Percentiles rank a stretch among this genome's conserved stretches.
Conservation (phyloP, 2,329 filamentous ascomycete species). For the Hypoxylon sp. region DNA sequence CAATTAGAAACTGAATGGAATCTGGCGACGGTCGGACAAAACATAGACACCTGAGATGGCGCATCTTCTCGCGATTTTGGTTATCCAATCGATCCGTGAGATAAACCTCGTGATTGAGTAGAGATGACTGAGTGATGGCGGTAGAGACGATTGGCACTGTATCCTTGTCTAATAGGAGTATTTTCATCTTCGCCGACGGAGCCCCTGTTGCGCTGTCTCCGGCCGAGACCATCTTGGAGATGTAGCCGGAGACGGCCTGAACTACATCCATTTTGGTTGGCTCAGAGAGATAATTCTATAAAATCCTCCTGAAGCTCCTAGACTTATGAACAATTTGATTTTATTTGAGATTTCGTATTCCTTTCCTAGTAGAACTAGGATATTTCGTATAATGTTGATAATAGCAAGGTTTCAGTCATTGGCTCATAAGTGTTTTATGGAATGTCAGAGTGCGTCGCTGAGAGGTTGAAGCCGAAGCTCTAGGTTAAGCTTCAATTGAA, state of each 20-base stretch:
- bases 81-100: slow-evolving; percentile 97
- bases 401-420: neutral
- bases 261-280: slow-evolving; percentile 86
- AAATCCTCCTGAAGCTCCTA: neutral
- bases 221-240: slow-evolving; percentile 93
- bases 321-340: slow-evolving; percentile 2
- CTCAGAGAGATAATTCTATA: slow-evolving; percentile 27
- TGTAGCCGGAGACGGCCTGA: slow-evolving; percentile 92
- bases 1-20: slow-evolving; percentile 93
- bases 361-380: neutral
- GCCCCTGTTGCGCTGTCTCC: slow-evolving; percentile 79
- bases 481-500: slow-evolving; percentile 25
- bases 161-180: slow-evolving; percentile 91
- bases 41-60: slow-evolving; percentile 92
- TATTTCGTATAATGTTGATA: neutral
- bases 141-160: slow-evolving; percentile 95
- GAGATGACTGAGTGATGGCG: slow-evolving; percentile 92
- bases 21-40: slow-evolving; percentile 93
- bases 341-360: neutral
- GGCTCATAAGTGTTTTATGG: slow-evolving; percentile 12
- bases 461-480: slow-evolving; percentile 8
- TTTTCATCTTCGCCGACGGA: slow-evolving; percentile 95
- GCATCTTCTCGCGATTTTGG: slow-evolving; percentile 92
- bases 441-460: slow-evolving; percentile 5
- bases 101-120: slow-evolving; percentile 97